Evolutionary conservation across 139 green algal species (phyloP), one percentile per base, ranked within the genome.

Genomic region (Eudorina sp.): DNA sequence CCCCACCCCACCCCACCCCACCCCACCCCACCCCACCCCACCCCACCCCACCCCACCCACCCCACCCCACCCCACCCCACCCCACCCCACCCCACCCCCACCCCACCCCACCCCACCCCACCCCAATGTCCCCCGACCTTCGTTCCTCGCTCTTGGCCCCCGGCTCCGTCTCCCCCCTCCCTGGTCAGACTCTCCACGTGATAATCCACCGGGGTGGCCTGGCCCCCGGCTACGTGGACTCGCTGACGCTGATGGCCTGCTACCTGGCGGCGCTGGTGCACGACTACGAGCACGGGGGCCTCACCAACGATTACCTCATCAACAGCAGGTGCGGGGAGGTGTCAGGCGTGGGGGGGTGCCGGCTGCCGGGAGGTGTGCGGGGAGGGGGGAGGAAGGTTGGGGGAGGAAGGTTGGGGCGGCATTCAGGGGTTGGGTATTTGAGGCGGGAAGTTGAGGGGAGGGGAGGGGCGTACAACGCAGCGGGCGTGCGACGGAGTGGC

Each of bases 261-360:
- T 90, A 92, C 51, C 74, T 91, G 46, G 88, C 88, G 1, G 88
- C 81, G 21, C 13, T 66, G 53, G 73, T 88, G 29, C 91, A 94
- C 53, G 91, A 93, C 80, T 89, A 86, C 51, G 83, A 92, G 64
- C 92, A 94, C 84, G 36, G 76, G 8, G 92, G 92, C n/a, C 43
- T 92, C 31, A 94, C 89, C 64, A 95, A 95, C 88, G 88, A 92
- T 88, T 95, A 92, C 89, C 88, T 95, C 34, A 88, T 95, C 83
- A 82, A 69, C 70, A 91, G 45, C n/a, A 55, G 58, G 36, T 74
- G 40, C 36, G 90, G 4, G 90, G 58, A 6, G 58, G 21, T 9
- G 16, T 9, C 58, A 31, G 58, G 58, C 6, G 58, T 31, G 16
- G 58, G 58, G 18, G 18, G 27, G 58, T 68, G 58, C 51, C 51